Conservation (phyloP, 192 early-diverging fungal genomes). For the Gonapodya sp. region DNA sequence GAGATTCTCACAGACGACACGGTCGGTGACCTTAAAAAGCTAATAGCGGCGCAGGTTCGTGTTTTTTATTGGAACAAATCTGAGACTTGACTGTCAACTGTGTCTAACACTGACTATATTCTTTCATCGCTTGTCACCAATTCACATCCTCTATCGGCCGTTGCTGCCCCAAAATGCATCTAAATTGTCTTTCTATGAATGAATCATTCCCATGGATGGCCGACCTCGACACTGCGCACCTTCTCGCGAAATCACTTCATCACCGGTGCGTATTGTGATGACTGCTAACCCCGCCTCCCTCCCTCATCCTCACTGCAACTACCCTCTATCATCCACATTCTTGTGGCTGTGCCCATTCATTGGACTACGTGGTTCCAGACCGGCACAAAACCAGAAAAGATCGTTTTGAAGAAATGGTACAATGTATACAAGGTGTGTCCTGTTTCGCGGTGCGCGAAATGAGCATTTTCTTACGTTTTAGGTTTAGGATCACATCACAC, state of each 20-base stretch:
- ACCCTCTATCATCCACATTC: neutral
- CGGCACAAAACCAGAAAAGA: conserved; percentile 79
- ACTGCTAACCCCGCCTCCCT: no score
- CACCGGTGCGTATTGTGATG: no score
- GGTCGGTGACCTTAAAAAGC: conserved; percentile 71
- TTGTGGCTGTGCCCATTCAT: no score
- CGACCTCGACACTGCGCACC: no score
- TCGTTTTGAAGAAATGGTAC: conserved; percentile 82
- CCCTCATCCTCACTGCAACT: neutral
- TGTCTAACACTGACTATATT: neutral
- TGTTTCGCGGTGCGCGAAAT: neutral
- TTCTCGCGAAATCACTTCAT: no score
- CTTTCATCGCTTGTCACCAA: no score
- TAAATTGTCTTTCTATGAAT: neutral
- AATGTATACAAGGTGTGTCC: conserved; percentile 16
- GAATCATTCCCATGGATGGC: no score
- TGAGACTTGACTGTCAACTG: neutral
- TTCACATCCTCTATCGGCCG: no score
- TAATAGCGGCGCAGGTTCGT: conserved; percentile 58
- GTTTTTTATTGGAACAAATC: neutral
- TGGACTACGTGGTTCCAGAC: no score
- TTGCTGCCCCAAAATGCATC: neutral
- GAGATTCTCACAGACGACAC: conserved; percentile 66
- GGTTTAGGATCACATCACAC: conserved; percentile 76
- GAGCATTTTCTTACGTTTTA: neutral